Conservation (phyloP, 2,329 filamentous ascomycete genomes). For the Nigrospora oryzae region DNA sequence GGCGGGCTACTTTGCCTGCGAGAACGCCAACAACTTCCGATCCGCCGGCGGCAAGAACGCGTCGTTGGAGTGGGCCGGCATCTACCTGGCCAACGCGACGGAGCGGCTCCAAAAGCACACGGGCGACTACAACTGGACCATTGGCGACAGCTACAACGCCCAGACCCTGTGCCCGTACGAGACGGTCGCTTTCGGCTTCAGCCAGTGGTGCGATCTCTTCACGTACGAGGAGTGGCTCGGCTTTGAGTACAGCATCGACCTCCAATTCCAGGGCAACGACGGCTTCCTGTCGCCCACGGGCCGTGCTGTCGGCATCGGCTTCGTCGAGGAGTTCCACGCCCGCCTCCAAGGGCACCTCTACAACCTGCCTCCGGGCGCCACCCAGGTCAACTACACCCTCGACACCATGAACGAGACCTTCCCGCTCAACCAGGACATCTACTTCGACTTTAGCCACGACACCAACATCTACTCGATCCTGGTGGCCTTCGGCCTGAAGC, state of each 20-base stretch:
- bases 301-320: conserved; percentile 65
- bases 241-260: conserved; percentile 64
- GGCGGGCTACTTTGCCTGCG: conserved; percentile 58
- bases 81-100: conserved; percentile 53
- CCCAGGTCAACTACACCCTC: conserved; percentile 61
- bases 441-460: conserved; percentile 74
- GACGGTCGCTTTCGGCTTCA: conserved; percentile 68
- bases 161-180: conserved; percentile 72
- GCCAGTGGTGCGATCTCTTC: conserved; percentile 65
- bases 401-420: conserved; percentile 62
- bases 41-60: conserved; percentile 46
- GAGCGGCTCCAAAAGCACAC: conserved; percentile 48
- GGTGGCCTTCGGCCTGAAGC: conserved; percentile 63
- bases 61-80: conserved; percentile 47
- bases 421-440: conserved; percentile 63
- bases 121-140: conserved; percentile 53
- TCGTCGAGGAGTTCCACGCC: conserved; percentile 64
- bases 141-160: conserved; percentile 55
- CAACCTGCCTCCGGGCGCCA: conserved; percentile 47
- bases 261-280: conserved; percentile 53
- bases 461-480: conserved; percentile 64
- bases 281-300: conserved; percentile 58
- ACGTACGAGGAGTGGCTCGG: conserved; percentile 66
- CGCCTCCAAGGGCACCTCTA: conserved; percentile 53
- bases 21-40: conserved; percentile 40